Evolutionary conservation across 805 yeast genomes (phyloP).

Genomic region (Brettanomyces nanus): DNA sequence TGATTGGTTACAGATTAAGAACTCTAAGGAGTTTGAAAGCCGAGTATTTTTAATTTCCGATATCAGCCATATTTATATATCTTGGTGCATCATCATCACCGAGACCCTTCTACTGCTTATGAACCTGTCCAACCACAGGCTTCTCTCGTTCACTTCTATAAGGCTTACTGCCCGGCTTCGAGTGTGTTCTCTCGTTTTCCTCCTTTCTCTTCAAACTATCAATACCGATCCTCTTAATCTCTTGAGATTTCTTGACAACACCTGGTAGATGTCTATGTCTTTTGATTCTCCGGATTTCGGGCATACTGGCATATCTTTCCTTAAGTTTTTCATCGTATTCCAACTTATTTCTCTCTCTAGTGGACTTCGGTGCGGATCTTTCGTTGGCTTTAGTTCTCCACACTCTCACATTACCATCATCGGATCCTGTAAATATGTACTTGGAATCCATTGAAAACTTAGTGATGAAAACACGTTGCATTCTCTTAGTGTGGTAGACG

Average conservation of each 20-base stretch:
- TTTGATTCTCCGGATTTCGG: conserved; percentile 83
- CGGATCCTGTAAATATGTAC: conserved; percentile 85
- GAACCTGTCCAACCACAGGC: conserved; percentile 78
- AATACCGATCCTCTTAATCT: conserved; percentile 70
- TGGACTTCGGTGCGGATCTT: conserved; percentile 70
- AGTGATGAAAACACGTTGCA: conserved; percentile 89
- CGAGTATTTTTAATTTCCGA: too few species aligned
- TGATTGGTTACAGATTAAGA: too few species aligned
- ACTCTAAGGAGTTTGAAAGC: too few species aligned
- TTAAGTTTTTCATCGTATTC: conserved; percentile 90
- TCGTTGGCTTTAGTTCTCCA: conserved; percentile 91
- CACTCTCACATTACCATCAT: conserved; percentile 88
- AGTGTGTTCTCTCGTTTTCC: conserved; percentile 72
- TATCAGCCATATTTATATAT: too few species aligned
- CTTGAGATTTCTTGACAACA: conserved; percentile 81
- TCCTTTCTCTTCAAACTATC: conserved; percentile 72
- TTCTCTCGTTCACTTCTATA: conserved; percentile 69
- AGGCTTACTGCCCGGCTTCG: conserved; percentile 53
- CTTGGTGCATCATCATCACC: too few species aligned
- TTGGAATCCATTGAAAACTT: conserved; percentile 83
- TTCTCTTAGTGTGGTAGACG: conserved; percentile 91
- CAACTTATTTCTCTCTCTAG: conserved; percentile 71
- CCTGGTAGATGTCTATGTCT: conserved; percentile 90
- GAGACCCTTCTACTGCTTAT: too few species aligned
- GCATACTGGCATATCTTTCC: conserved; percentile 92